Percentiles rank a stretch among this genome's conserved stretches.
Conservation (phyloP, 2,329 filamentous ascomycete species). For the Coniochaeta sp. region DNA sequence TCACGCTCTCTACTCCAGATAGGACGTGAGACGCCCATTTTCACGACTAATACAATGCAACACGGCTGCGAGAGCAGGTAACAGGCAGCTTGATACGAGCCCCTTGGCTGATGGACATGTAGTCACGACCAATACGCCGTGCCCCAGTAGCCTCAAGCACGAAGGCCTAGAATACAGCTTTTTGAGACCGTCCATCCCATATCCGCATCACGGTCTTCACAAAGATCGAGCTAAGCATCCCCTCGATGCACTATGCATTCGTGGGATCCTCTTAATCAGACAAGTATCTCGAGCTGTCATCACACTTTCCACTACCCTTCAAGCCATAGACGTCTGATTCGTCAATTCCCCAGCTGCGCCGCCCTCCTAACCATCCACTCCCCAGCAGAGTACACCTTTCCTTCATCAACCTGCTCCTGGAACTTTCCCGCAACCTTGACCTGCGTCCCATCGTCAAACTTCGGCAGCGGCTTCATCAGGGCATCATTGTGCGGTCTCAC, state of each 20-base stretch:
- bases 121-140: too few relatives aligned
- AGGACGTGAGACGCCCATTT: neutral
- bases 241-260: neutral
- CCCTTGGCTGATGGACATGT: neutral
- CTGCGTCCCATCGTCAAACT: conserved; percentile 1
- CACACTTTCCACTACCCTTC: neutral
- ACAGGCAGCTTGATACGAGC: neutral
- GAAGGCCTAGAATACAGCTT: neutral
- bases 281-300: neutral
- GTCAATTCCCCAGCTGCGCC: conserved; percentile 5
- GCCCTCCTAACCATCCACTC: conserved; percentile 9
- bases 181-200: neutral
- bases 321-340: too few relatives aligned
- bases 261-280: neutral
- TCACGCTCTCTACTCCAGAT: neutral
- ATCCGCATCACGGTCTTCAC: neutral
- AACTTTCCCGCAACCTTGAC: conserved; percentile 11
- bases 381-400: conserved; percentile 4
- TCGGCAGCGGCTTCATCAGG: conserved; percentile 15
- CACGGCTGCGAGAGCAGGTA: neutral
- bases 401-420: conserved; percentile 4
- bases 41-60: neutral
- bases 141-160: neutral
- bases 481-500: conserved; percentile 23
- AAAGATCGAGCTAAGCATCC: neutral